Evolutionary conservation across 805 yeast genomes (phyloP).

Genomic region (Myxozyma lipomycoides): DNA sequence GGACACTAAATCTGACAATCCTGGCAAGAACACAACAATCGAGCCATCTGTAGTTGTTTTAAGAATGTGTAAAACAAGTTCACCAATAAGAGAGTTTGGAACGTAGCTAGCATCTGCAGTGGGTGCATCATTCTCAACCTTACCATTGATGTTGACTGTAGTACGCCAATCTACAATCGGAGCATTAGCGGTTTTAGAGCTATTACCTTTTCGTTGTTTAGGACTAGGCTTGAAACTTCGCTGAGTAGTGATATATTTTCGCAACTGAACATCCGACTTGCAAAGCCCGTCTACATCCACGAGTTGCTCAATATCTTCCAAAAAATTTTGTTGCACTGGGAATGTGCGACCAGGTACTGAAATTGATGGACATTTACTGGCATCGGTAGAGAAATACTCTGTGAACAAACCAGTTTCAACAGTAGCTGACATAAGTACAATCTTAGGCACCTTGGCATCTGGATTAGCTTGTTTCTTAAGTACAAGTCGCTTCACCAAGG

Average conservation of each 20-base stretch:
- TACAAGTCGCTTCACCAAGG: constrained; percentile 48
- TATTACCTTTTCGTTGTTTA: not conserved
- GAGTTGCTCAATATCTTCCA: constrained; percentile 55
- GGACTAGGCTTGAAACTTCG: not conserved
- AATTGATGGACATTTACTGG: constrained; percentile 50
- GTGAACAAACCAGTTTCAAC: constrained; percentile 67
- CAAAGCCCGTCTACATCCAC: not conserved
- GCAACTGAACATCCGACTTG: not conserved
- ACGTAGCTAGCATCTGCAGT: constrained; percentile 18
- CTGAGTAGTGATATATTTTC: constrained; percentile 1
- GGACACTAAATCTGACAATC: constrained; percentile 23
- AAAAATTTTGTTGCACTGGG: constrained; percentile 73
- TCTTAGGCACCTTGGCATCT: constrained; percentile 26
- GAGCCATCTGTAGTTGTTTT: constrained; percentile 18
- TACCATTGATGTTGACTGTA: constrained; percentile 6
- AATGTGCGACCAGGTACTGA: constrained; percentile 92
- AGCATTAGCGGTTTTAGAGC: not conserved
- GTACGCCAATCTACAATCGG: constrained; percentile 19
- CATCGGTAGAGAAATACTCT: constrained; percentile 49
- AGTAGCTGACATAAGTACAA: constrained; percentile 75
- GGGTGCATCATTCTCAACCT: not conserved
- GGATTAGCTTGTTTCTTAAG: constrained; percentile 1
- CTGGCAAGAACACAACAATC: constrained; percentile 30
- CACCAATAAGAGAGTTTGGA: constrained; percentile 17
- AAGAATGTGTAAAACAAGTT: constrained; percentile 13